Evolutionary conservation across 441 rosid genomes (phyloP).

Genomic region (Brassica balearica): DNA sequence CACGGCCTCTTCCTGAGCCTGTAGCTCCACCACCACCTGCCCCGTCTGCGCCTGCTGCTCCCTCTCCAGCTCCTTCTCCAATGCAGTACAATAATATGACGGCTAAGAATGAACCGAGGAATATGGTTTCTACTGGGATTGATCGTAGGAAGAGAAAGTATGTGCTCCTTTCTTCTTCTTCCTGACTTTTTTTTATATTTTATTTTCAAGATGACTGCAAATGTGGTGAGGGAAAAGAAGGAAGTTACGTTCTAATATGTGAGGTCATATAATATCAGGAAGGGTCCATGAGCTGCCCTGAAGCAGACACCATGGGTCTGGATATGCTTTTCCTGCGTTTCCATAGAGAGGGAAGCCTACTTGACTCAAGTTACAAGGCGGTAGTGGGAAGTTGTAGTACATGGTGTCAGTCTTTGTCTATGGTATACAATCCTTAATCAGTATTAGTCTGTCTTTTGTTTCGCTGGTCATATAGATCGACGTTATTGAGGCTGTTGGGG

Average conservation of each 20-base stretch:
- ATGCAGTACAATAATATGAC: constrained; percentile 70
- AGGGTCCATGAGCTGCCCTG: constrained; percentile 38
- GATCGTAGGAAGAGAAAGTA: constrained; percentile 93
- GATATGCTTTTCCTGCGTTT: constrained; percentile 9
- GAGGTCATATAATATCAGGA: constrained; percentile 38
- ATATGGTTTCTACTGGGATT: constrained; percentile 49
- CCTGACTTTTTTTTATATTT: neutral
- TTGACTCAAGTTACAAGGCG: constrained; percentile 23
- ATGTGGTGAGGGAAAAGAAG: neutral
- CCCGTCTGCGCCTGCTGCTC: constrained; percentile 55
- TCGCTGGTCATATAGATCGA: neutral
- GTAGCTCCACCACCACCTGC: constrained; percentile 52
- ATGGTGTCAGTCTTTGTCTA: constrained; percentile 11
- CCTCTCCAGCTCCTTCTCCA: constrained; percentile 63
- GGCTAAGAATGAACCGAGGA: constrained; percentile 74
- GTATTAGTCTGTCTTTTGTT: constrained; percentile 13
- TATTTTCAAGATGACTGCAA: constrained; percentile 4
- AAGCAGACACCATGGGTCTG: constrained; percentile 7
- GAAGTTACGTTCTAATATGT: constrained; percentile 22
- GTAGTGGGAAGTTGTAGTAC: neutral
- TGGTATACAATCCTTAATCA: constrained; percentile 1
- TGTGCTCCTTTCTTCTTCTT: constrained; percentile 39
- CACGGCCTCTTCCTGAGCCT: constrained; percentile 89
- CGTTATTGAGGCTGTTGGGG: neutral
- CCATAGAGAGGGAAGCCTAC: constrained; percentile 12